Evolutionary conservation across 164 flowering plant species (phyloP).

Genomic region (Stephania japonica): DNA sequence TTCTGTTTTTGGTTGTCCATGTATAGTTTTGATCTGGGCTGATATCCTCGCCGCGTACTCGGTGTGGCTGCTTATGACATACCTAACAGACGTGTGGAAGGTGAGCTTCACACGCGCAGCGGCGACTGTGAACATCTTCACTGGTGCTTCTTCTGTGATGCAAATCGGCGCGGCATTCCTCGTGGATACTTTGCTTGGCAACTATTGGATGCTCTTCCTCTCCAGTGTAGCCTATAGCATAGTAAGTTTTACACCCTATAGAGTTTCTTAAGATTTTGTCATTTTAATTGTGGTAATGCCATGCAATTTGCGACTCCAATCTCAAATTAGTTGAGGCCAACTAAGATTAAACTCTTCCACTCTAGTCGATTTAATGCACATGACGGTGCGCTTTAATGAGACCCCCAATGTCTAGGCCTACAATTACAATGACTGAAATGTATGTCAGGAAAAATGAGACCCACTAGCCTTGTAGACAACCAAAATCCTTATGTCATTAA

Average conservation of each 20-base stretch:
- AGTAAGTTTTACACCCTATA: slow-evolving; percentile 21
- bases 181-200: slow-evolving; percentile 27
- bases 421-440: no score
- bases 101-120: slow-evolving; percentile 31
- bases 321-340: no score
- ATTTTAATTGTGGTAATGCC: slow-evolving; percentile 19
- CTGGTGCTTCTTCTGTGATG: slow-evolving; percentile 16
- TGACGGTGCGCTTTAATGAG: no score
- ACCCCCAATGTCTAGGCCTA: no score
- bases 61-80: slow-evolving; percentile 28
- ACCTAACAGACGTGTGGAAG: slow-evolving; percentile 39
- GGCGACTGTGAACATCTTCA: slow-evolving; percentile 28
- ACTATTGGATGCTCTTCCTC: slow-evolving; percentile 27
- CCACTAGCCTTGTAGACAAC: no score
- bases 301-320: slow-evolving; percentile 31
- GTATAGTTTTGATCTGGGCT: slow-evolving; percentile 32
- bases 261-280: not conserved
- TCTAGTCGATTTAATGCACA: no score
- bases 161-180: slow-evolving; percentile 22
- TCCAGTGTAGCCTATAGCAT: slow-evolving; percentile 23
- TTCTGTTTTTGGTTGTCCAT: not conserved
- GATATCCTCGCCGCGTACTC: slow-evolving; percentile 29
- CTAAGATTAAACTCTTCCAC: no score
- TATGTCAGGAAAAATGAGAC: no score
- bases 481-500: no score